A percentile compares a stretch with the other conserved stretches of the same genome.
Evolutionary conservation across 2,329 filamentous ascomycete genomes (phyloP).

Genomic region (Tolypocladium sp.): DNA sequence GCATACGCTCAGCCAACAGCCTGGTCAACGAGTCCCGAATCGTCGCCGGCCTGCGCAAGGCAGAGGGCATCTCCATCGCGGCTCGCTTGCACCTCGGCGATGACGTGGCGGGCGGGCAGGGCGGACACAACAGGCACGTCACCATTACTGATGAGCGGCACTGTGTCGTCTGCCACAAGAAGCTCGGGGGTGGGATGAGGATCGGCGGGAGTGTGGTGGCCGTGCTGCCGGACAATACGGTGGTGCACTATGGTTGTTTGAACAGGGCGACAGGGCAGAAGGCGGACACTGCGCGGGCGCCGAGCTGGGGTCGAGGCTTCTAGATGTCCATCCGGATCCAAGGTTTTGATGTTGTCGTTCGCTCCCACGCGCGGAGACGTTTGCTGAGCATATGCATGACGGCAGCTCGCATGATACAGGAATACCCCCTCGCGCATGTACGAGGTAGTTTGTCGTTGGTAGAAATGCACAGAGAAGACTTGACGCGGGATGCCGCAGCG

Average conservation of each 20-base stretch:
- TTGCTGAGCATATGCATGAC: constrained; percentile 9
- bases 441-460: background rate
- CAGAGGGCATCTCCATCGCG: constrained; percentile 70
- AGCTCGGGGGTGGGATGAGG: constrained; percentile 75
- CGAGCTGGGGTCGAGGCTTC: constrained; percentile 27
- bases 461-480: background rate
- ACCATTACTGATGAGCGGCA: constrained; percentile 80
- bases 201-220: constrained; percentile 86
- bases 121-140: constrained; percentile 55
- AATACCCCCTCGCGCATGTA: constrained; percentile 12
- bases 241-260: constrained; percentile 76
- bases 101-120: constrained; percentile 40
- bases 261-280: constrained; percentile 33
- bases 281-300: constrained; percentile 20
- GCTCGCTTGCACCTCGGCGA: constrained; percentile 66
- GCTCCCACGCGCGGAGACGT: background rate
- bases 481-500: background rate
- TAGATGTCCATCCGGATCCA: constrained; percentile 12
- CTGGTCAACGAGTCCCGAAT: constrained; percentile 74
- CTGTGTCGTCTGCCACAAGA: constrained; percentile 87
- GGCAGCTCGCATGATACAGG: constrained; percentile 14
- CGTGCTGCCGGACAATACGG: constrained; percentile 73
- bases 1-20: constrained; percentile 79
- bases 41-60: constrained; percentile 65
- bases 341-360: constrained; percentile 3